A percentile compares a stretch with the other conserved stretches of the same genome.
phyloP scores from a whole-genome alignment of 169 alveolate genomes.

The Eimeria falciformis region DNA sequence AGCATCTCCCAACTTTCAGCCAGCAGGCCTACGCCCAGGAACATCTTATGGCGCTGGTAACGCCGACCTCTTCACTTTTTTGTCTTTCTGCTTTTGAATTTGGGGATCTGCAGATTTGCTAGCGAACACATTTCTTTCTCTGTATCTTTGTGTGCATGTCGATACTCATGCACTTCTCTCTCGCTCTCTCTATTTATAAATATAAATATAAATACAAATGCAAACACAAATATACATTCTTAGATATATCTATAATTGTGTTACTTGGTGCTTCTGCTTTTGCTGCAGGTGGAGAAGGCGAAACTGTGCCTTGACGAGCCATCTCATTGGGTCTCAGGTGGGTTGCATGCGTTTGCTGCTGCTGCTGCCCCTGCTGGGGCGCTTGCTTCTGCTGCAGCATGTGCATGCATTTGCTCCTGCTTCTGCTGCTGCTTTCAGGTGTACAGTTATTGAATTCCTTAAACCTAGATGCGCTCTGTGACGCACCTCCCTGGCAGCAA shows the following conservation, averaged over 20 bases:
- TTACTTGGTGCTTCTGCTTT: neutral
- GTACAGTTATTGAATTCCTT: conserved; percentile 27
- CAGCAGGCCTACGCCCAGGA: conserved; percentile 56
- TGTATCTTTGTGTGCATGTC: neutral
- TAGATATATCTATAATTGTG: neutral
- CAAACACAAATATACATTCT: neutral
- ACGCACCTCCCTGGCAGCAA: conserved; percentile 32
- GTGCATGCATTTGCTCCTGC: neutral
- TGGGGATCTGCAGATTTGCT: neutral
- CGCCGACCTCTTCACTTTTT: neutral
- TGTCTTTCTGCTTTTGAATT: neutral
- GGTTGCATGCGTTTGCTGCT: neutral
- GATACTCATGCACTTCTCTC: neutral
- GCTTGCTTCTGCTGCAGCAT: neutral
- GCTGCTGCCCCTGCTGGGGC: neutral
- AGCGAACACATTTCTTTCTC: neutral
- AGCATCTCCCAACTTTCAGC: conserved; percentile 58
- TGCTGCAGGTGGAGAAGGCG: conserved; percentile 44
- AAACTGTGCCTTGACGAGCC: conserved; percentile 58
- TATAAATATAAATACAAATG: neutral
- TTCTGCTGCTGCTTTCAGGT: conserved; percentile 19
- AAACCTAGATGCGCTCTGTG: conserved; percentile 34
- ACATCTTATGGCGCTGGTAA: conserved; percentile 36
- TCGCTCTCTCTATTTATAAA: too few relatives aligned
- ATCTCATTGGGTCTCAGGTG: neutral